phyloP scores from a whole-genome alignment of 2,329 filamentous ascomycete species.

The Claviceps maximensis region DNA sequence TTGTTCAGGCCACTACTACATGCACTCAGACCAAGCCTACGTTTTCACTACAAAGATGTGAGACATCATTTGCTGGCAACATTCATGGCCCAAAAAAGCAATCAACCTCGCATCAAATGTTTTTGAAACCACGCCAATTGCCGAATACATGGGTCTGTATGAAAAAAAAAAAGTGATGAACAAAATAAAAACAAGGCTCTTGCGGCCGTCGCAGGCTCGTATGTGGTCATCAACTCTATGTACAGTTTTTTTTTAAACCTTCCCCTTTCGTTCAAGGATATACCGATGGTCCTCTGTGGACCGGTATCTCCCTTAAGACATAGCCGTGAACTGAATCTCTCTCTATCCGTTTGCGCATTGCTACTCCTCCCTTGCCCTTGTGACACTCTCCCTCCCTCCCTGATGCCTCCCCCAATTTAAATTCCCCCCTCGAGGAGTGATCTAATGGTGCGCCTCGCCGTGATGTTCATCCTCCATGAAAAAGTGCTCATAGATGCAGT shows the following conservation, averaged over 20 bases:
- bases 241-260: not conserved
- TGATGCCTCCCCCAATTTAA: too few species aligned
- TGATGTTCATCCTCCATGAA: slow-evolving; percentile 66
- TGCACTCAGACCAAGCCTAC: too few species aligned
- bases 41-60: too few species aligned
- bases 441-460: slow-evolving; percentile 29
- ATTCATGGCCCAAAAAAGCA: too few species aligned
- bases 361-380: not conserved
- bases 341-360: not conserved
- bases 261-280: not conserved
- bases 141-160: too few species aligned
- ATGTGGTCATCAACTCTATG: not conserved
- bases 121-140: too few species aligned
- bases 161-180: too few species aligned
- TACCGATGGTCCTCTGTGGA: not conserved
- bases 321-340: not conserved
- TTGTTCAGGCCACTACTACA: too few species aligned
- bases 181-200: not conserved
- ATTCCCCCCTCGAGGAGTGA: not conserved
- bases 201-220: not conserved
- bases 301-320: not conserved
- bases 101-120: too few species aligned
- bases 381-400: not conserved
- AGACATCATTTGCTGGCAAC: too few species aligned
- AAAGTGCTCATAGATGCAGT: slow-evolving; percentile 80